These are phyloP conservation scores for Vaccinium vitisidaea DNA, from an alignment of 148 eudicot genomes.

Conservation along the genomic window DNA sequence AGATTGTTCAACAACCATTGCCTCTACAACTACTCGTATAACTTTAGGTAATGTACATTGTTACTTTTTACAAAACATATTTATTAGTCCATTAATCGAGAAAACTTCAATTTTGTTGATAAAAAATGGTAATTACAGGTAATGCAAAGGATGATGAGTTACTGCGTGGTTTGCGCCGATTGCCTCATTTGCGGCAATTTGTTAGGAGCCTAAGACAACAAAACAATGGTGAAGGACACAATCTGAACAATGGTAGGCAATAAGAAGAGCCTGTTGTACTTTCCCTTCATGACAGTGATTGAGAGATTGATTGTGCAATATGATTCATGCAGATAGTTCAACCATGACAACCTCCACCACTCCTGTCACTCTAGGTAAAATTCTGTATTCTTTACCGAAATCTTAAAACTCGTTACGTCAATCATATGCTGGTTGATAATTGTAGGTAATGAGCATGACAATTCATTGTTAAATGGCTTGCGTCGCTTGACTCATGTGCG, in stretches of 20 bases:
- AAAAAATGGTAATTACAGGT: not conserved
- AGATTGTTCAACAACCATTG: not conserved
- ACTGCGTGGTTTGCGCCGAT: not conserved
- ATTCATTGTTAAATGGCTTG: not conserved
- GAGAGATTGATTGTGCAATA: not conserved
- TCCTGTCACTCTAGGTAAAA: not conserved
- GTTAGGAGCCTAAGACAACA: not conserved
- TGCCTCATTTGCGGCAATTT: not conserved
- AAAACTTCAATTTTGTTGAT: not conserved
- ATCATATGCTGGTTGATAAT: not conserved
- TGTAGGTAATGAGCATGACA: not conserved
- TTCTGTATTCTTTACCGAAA: not conserved
- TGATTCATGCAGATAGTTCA: not conserved
- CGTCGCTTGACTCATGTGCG: not conserved
- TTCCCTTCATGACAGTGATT: not conserved
- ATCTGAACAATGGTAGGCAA: not conserved
- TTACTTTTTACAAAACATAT: not conserved
- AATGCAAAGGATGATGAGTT: not conserved
- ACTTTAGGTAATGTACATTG: not conserved
- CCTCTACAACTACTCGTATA: not conserved
- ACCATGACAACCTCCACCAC: not conserved
- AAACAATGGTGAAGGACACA: not conserved
- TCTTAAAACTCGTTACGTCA: not conserved
- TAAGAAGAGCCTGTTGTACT: not conserved
- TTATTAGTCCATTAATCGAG: not conserved